Evolutionary conservation across 345 rosid species (phyloP), one percentile per base, ranked within the genome.

Genomic region (Durio zibethinus): DNA sequence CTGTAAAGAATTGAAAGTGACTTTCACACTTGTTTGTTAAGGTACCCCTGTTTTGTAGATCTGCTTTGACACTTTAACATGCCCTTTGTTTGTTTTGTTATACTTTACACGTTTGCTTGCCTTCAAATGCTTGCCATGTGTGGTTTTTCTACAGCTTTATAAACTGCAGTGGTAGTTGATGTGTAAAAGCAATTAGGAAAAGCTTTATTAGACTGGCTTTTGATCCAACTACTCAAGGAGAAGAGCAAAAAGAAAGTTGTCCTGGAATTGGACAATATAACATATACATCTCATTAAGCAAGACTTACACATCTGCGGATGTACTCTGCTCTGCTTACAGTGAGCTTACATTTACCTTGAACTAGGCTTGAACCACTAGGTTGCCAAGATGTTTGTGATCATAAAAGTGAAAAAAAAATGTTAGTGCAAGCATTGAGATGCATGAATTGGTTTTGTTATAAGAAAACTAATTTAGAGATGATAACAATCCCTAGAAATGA

Each of bases 21-120:
- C 25, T 48, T 81, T 25, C 14, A 60, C 73, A 29, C 29, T 36
- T 62, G 14, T 66, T 50, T 43, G 69, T 60, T 35, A 31, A 72
- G 81, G 74, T 73, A 25, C 20, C 77, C 47, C 27, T 77, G 77
- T 83, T 82, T 20, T 62, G 82, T 82, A 79, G 76, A 56, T 72
- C 74, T 76, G 59, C 20, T 72, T 68, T 33, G 12, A 73, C 53
- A 38, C 38, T 71, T 48, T 42, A 42, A 36, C 45, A 33, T 66
- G 35, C n/a, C 11, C 43, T 31, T 70, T 47, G 74, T 59, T 74
- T 57, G 50, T 59, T 38, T 38, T 38, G 1, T 25, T 72, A 15
- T 57, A 50, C 8, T 18, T 33, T 16, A 20, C n/a, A 53, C 43
- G 1, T 72, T 72, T 25, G 76, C 53, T 59, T 23, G 42, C 53